Evolutionary conservation across 2,329 filamentous ascomycete genomes (phyloP).

Genomic region (Fusarium anguioides): DNA sequence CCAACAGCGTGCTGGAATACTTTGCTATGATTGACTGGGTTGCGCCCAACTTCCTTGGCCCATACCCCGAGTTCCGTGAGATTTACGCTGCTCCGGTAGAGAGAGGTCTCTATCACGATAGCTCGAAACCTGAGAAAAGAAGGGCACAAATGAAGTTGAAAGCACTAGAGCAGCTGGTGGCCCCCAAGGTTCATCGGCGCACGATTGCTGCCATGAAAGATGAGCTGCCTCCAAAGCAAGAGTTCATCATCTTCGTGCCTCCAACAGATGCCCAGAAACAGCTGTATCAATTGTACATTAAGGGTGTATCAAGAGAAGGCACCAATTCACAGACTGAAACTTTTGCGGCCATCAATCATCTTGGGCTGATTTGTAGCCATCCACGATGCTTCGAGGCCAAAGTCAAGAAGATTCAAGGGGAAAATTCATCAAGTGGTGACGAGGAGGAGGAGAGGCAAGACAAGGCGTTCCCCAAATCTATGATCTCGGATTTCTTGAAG

Average conservation of each 20-base stretch:
- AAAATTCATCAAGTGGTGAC: not conserved
- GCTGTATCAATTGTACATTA: conserved; percentile 67
- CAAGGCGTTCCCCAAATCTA: conserved; percentile 40
- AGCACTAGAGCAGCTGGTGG: conserved; percentile 76
- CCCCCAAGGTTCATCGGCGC: conserved; percentile 80
- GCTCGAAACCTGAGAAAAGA: conserved; percentile 64
- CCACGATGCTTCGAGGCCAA: conserved; percentile 60
- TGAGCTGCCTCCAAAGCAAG: conserved; percentile 78
- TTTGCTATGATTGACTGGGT: conserved; percentile 91
- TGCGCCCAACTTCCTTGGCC: conserved; percentile 80
- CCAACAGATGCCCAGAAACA: conserved; percentile 72
- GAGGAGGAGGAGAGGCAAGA: conserved; percentile 4
- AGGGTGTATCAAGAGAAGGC: conserved; percentile 20
- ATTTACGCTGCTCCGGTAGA: conserved; percentile 81
- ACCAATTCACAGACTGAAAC: conserved; percentile 33
- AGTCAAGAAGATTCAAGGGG: conserved; percentile 31
- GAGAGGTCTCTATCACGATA: conserved; percentile 75
- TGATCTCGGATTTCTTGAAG: conserved; percentile 48
- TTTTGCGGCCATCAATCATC: conserved; percentile 53
- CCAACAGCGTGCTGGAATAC: conserved; percentile 87
- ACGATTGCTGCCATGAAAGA: conserved; percentile 73
- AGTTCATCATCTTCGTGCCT: conserved; percentile 82
- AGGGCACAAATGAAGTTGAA: conserved; percentile 73
- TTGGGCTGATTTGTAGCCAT: conserved; percentile 65
- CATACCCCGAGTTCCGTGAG: conserved; percentile 71